A percentile compares a stretch with the other conserved stretches of the same genome.
These are phyloP conservation scores for Pisolithus microcarpus DNA, from an alignment of 768 basidiomycete genomes.

Conservation along the genomic window DNA sequence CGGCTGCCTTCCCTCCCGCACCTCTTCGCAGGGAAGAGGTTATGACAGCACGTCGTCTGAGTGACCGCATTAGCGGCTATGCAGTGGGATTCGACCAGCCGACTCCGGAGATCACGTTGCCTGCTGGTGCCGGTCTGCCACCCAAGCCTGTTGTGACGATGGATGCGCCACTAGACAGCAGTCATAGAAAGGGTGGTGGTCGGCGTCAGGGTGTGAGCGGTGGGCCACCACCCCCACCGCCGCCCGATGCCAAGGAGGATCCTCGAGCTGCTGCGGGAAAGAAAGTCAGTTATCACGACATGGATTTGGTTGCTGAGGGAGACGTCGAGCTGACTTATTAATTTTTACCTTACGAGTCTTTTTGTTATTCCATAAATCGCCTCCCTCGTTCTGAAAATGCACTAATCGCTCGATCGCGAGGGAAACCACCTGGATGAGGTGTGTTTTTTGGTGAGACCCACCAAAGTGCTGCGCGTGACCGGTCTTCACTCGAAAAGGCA, in stretches of 20 bases:
- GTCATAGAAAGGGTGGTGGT: constrained; percentile 29
- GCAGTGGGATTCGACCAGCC: constrained; percentile 43
- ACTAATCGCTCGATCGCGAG: not conserved
- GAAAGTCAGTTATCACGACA: constrained; percentile 90
- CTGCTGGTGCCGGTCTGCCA: constrained; percentile 68
- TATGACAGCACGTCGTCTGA: constrained; percentile 56
- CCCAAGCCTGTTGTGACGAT: constrained; percentile 64
- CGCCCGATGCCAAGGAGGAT: constrained; percentile 86
- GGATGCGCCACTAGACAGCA: constrained; percentile 39
- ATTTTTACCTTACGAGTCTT: constrained; percentile 23
- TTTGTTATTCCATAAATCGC: constrained; percentile 14
- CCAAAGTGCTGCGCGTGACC: constrained; percentile 16
- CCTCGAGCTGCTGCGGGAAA: constrained; percentile 84
- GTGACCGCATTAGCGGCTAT: constrained; percentile 76
- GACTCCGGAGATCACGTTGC: constrained; percentile 36
- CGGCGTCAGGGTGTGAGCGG: constrained; percentile 33
- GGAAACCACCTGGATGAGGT: not conserved
- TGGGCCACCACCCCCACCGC: constrained; percentile 69
- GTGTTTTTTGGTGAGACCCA: not conserved
- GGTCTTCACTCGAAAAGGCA: constrained; percentile 13
- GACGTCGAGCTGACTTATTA: constrained; percentile 51
- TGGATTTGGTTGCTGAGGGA: constrained; percentile 87
- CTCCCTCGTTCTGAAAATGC: constrained; percentile 24
- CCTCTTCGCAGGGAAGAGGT: constrained; percentile 52
- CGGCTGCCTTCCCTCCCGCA: constrained; percentile 29